Conservation (phyloP, 495 filamentous ascomycete genomes). For the Aspergillus cristatus region DNA sequence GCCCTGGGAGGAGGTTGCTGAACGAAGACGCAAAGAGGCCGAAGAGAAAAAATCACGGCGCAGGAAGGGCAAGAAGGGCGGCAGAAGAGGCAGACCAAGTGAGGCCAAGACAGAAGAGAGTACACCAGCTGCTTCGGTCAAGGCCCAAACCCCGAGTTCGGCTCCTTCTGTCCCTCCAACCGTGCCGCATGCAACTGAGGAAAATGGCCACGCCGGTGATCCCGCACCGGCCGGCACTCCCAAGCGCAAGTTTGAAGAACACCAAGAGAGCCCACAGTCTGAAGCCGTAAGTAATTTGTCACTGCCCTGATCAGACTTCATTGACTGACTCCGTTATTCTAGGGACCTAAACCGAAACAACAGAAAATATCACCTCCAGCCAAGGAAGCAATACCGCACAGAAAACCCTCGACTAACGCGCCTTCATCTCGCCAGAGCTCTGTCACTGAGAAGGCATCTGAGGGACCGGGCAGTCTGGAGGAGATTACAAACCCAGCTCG, state of each 20-base stretch:
- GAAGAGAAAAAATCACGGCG: constrained; percentile 40
- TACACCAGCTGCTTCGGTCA: constrained; percentile 22
- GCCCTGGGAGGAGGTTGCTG: constrained; percentile 67
- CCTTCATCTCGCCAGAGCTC: constrained; percentile 18
- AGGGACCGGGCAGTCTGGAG: constrained; percentile 23
- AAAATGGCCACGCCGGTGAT: constrained; percentile 19
- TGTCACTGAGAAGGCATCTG: constrained; percentile 14
- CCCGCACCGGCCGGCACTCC: constrained; percentile 25
- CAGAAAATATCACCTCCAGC: constrained; percentile 25
- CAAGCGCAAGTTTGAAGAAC: constrained; percentile 38
- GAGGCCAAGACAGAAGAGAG: constrained; percentile 28
- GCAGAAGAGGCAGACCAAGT: constrained; percentile 29
- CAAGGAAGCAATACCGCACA: constrained; percentile 7
- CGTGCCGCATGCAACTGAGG: constrained; percentile 19
- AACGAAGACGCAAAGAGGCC: constrained; percentile 42
- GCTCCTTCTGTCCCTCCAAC: constrained; percentile 4
- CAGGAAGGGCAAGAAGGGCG: constrained; percentile 41
- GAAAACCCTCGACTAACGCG: constrained; percentile 16
- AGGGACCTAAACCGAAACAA: constrained; percentile 36
- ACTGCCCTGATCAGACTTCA: constrained; percentile 22
- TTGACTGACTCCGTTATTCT: constrained; percentile 5
- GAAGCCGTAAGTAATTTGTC: constrained; percentile 23
- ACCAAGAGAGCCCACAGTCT: constrained; percentile 15
- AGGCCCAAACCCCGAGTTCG: constrained; percentile 1
- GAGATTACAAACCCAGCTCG: constrained; percentile 41